Evolutionary conservation across 2,329 filamentous ascomycete species (phyloP), one percentile per base, ranked within the genome.

Genomic region (Colletotrichum sp.): DNA sequence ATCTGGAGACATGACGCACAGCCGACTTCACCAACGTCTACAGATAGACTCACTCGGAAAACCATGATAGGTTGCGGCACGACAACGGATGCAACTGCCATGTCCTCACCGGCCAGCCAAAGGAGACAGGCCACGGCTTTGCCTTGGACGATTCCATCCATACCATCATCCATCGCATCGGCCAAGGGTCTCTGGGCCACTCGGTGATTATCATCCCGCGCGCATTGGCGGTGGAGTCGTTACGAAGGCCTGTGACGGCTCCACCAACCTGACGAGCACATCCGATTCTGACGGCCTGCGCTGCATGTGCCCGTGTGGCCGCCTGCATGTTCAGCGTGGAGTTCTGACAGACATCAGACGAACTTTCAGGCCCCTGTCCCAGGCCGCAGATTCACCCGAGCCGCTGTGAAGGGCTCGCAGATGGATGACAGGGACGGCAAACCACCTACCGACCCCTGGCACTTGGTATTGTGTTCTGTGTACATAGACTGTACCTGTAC

Each of bases 211-310:
- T 72, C 73, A 63, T 76, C 73, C 73, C 73, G 73, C 63, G 29
- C 73, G 70, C 73, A 73, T 76, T 69, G 73, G 73, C 55, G 59
- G 73, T 69, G 73, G 73, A 49, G 71, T 75, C 36, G 75, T 75
- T 69, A 75, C 75, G 75, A 75, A 67, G 61, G 59, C 65, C 61
- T 75, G 75, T 61, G 59, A 55, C 67, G 66, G 71, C 71, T 69
- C 71, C 75, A 75, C 75, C 75, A 65, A 71, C 75, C 70, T 76
- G 73, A 73, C 73, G 64, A 73, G 61, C 70, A 71, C 73, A 73
- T 76, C 73, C 72, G 69, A 63, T 44, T 76, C 69, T 64, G 69
- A 64, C 57, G 29, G 72, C 27, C 30, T 69, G 70, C 44, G 63
- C 34, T 27, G 70, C 32, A 64, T 68, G 44, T 69, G 64, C 44